Base-by-base conservation (phyloP, 148 eudicot species). In the Hydrangea macrophylla region DNA sequence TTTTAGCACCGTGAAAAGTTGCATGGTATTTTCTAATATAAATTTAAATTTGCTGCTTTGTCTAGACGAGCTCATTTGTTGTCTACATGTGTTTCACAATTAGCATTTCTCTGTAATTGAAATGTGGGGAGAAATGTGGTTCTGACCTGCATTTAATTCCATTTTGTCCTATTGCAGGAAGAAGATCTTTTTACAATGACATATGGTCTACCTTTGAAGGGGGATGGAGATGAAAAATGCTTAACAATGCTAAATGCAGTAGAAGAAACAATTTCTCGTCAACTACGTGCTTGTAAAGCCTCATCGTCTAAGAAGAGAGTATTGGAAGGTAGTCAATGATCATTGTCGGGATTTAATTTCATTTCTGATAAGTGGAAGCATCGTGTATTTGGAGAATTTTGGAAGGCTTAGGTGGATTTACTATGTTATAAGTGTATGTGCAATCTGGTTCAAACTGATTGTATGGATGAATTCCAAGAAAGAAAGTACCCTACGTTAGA, bases 261-360 rank as follows among this genome's bases (percentile, higher is more conserved):
- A 64, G 98, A 94, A 68, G 98, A 94, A 71, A 94, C 96, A 64
- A 76, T 94, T 70, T 85, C 91, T 79, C 87, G 98, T 59, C 98
- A 94, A 59, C 69, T 90, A 53, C 88, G 92, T 71, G 93, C 98
- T 44, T 88, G 88, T 81, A 94, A 84, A 83, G 85, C 97, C 54
- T 81, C 88, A 39, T 65, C 79, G 36, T 73, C 84, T 35, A 90
- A 86, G 75, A 90, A 75, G 85, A 83, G 81, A 81, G 82, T 70
- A 58, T 27, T 80, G 55, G 96, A 88, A 89, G 98, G 98, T 94
- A 81, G 51, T 40, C 7, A n/a, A 37, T 60, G 22, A 5, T n/a
- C 35, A 50, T 60, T 25, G 9, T 31, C 33, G 13, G 8, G 39
- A 35, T 35, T 31, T 28, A 9, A 58, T 8, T 59, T 12, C 7